Evolutionary conservation across 176 grass and related monocot species (phyloP).

Genomic region (Lolium rigidum): DNA sequence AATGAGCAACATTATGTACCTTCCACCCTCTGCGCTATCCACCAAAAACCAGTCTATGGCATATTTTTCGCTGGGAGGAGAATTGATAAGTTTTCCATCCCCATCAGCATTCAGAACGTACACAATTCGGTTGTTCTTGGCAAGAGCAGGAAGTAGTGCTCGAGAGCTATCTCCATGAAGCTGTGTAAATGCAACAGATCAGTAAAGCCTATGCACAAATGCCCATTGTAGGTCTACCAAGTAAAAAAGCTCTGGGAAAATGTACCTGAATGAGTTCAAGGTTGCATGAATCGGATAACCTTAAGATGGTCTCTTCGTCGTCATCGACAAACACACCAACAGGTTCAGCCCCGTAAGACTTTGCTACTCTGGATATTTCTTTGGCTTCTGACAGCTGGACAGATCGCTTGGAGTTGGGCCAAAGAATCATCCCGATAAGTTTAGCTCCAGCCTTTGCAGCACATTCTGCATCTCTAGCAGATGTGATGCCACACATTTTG

Average conservation of each 20-base stretch:
- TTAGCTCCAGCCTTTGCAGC: conserved; percentile 74
- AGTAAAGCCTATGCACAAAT: background rate
- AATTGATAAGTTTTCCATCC: conserved; percentile 66
- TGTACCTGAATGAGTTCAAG: conserved; percentile 75
- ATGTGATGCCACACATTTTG: conserved; percentile 88
- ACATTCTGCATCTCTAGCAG: conserved; percentile 70
- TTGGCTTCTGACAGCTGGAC: conserved; percentile 58
- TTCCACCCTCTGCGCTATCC: conserved; percentile 82
- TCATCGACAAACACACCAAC: conserved; percentile 92
- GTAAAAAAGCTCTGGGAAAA: background rate
- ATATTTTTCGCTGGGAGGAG: conserved; percentile 62
- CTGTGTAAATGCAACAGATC: conserved; percentile 45
- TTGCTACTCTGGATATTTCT: conserved; percentile 70
- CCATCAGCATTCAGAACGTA: conserved; percentile 81
- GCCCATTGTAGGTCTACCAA: background rate
- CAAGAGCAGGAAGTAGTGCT: conserved; percentile 58
- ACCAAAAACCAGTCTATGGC: conserved; percentile 76
- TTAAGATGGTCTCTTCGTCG: conserved; percentile 66
- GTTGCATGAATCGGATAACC: conserved; percentile 53
- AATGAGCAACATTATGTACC: conserved; percentile 47
- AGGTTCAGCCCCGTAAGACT: conserved; percentile 64
- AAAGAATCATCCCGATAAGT: conserved; percentile 91
- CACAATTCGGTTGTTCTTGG: conserved; percentile 60
- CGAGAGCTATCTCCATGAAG: conserved; percentile 81
- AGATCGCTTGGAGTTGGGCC: conserved; percentile 80